A percentile compares a stretch with the other conserved stretches of the same genome.
phyloP scores from a whole-genome alignment of 192 early-diverging fungal genomes.

The Coemansia sp. region DNA sequence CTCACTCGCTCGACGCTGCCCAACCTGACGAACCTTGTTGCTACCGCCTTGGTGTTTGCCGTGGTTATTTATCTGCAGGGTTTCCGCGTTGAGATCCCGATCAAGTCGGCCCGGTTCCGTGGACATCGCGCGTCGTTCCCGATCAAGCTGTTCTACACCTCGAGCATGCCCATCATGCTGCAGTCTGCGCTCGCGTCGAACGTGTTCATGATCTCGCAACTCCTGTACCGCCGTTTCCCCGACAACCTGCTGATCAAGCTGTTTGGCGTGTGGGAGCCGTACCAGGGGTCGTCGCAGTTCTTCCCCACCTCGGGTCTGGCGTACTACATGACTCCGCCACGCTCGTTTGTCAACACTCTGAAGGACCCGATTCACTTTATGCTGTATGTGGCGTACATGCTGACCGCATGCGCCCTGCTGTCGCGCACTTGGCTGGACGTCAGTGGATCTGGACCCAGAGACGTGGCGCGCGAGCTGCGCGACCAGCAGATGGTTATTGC shows the following conservation, averaged over 20 bases:
- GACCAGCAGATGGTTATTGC: conserved; percentile 96
- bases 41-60: conserved; percentile 84
- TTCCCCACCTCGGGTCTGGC: conserved; percentile 92
- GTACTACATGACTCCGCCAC: conserved; percentile 98
- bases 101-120: conserved; percentile 93
- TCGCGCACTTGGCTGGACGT: conserved; percentile 99
- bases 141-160: conserved; percentile 99
- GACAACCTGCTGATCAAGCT: conserved; percentile 92
- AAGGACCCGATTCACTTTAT: conserved; percentile 95
- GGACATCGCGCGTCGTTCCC: conserved; percentile 99
- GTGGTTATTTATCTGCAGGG: conserved; percentile 97
- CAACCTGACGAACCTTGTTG: conserved; percentile 89
- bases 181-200: conserved; percentile 97
- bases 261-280: conserved; percentile 95
- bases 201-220: conserved; percentile 98
- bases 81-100: conserved; percentile 99
- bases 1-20: conserved; percentile 88
- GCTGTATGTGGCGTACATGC: conserved; percentile 92
- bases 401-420: conserved; percentile 92
- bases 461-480: conserved; percentile 97
- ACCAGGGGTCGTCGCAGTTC: conserved; percentile 94
- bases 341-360: conserved; percentile 76
- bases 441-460: conserved; percentile 94
- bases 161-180: conserved; percentile 99
- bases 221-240: conserved; percentile 97